Conservation (phyloP, 2,329 filamentous ascomycete genomes). For the Clonostachys chloroleuca region DNA sequence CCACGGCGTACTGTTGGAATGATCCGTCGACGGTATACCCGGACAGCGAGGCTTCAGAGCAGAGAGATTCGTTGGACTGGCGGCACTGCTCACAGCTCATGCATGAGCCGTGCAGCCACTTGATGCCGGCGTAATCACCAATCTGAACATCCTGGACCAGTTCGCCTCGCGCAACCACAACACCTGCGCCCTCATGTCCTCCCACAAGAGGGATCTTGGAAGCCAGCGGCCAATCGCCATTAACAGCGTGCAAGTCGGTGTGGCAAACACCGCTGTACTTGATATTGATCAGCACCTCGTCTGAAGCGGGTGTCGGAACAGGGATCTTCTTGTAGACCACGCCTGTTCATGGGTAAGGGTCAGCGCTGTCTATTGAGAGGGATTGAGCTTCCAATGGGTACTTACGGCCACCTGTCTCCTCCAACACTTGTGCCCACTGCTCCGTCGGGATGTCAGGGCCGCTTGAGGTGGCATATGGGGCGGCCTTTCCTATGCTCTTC, state of each 20-base stretch:
- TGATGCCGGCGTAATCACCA: constrained; percentile 83
- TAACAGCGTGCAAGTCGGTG: constrained; percentile 74
- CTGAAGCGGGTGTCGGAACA: constrained; percentile 74
- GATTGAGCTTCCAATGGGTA: constrained; percentile 8
- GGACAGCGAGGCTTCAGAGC: constrained; percentile 68
- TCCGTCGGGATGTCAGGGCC: constrained; percentile 59
- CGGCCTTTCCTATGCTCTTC: background rate
- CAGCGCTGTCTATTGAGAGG: background rate
- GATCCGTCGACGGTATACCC: constrained; percentile 91
- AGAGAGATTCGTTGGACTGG: constrained; percentile 76
- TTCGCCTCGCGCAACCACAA: constrained; percentile 75
- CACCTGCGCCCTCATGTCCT: constrained; percentile 73
- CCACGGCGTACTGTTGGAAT: constrained; percentile 90
- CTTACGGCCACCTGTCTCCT: constrained; percentile 70
- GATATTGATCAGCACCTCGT: constrained; percentile 88
- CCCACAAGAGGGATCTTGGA: constrained; percentile 82
- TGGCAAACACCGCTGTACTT: constrained; percentile 89
- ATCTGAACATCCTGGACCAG: constrained; percentile 74
- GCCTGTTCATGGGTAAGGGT: constrained; percentile 33
- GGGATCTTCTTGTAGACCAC: constrained; percentile 76
- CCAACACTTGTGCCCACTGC: constrained; percentile 90
- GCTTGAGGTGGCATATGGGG: background rate
- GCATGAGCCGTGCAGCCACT: constrained; percentile 89
- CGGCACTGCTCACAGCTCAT: constrained; percentile 80
- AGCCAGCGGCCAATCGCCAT: constrained; percentile 82